Base-by-base conservation (phyloP, 768 basidiomycete species). In the Hericium erinaceus region DNA sequence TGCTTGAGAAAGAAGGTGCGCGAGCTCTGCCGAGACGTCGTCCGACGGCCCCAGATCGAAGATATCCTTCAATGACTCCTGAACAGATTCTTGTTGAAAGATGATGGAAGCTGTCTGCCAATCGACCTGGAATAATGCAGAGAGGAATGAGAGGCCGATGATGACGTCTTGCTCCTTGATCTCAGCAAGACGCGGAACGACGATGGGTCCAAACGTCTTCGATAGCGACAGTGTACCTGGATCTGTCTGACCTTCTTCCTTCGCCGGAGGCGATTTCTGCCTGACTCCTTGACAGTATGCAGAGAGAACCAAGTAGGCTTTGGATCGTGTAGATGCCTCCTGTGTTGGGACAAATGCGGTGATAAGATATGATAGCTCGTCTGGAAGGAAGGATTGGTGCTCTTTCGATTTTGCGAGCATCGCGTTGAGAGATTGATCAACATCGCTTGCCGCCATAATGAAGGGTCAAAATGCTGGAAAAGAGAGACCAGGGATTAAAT, bases 101-200 rank as follows among this genome's bases (percentile, higher is more conserved):
- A 95, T 81, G 22, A 75, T 63, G 10, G 83, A 74, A 10, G 89
- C 92, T 1, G 82, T 73, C 54, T 77, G 72, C 70, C 83, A 79
- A 62, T 92, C 89, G n/a, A 92, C 82, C 67, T 92, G 89, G 65
- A 92, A 91, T 18, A 95, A 73, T 0, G 89, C 89, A n/a, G 79
- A 74, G 52, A 93, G 75, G 67, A 92, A 85, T 1, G 82, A 77
- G 40, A 87, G 70, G 11, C 82, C 84, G 13, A 74, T 70, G 16
- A 85, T 70, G 26, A 83, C 69, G 39, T 75, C 73, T 11, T 65
- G 57, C 67, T 88, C 83, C 18, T 80, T 74, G 2, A 80, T 77
- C 48, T 84, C 83, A 38, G 78, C 72, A 10, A 92, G 73, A 46
- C 74, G 73, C 12, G 74, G 68, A 8, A 77, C 62, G 38, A 88